Base-by-base conservation (phyloP, 2,329 filamentous ascomycete genomes). In the Pyricularia pennisetigena region DNA sequence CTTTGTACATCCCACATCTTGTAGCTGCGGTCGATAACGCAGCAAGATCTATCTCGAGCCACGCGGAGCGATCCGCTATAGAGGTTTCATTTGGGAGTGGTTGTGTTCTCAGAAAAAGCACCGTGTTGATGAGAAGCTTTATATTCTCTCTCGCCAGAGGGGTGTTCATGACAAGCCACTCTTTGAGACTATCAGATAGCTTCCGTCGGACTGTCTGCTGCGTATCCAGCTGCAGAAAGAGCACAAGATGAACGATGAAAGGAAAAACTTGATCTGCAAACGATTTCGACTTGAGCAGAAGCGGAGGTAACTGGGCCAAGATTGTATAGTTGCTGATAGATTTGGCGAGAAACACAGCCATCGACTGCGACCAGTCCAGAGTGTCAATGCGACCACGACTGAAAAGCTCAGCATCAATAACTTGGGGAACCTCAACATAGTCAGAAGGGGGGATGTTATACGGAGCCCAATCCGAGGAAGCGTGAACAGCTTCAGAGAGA, bases 101-200 rank as follows among this genome's bases (percentile, higher is more conserved):
- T 74, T 96, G 94, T 3, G 90, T 93, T 54, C 93, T 88, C n/a
- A 99, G 83, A 75, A 98, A 99, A 2, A 99, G 80, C 32, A 99
- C 82, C 3, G 89, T 86, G 71, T 92, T 90, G 57, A 98, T 84
- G 0, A 97, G 80, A 49, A 95, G 83, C 70, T 88, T 88, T 66
- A 90, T 79, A 72, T 92, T 92, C 6, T 88, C 83, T 68, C 84
- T 85, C 0, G 80, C 85, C 68, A 72, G 72, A 1, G 76, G 70
- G 14, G 81, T 77, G 69, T 79, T 77, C 70, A 79, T 78, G 2
- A 79, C 78, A 49, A 98, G 85, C 83, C 90, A 92, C 10, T 80
- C 78, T 49, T 83, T 86, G 69, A 91, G 83, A 2, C 88, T 83
- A 10, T 81, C 80, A 0, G 94, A 97, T 0, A 97, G 75, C 8